These are phyloP conservation scores for Trametes polyzona DNA, from an alignment of 1,284 basidiomycete genomes.

Conservation along the genomic window DNA sequence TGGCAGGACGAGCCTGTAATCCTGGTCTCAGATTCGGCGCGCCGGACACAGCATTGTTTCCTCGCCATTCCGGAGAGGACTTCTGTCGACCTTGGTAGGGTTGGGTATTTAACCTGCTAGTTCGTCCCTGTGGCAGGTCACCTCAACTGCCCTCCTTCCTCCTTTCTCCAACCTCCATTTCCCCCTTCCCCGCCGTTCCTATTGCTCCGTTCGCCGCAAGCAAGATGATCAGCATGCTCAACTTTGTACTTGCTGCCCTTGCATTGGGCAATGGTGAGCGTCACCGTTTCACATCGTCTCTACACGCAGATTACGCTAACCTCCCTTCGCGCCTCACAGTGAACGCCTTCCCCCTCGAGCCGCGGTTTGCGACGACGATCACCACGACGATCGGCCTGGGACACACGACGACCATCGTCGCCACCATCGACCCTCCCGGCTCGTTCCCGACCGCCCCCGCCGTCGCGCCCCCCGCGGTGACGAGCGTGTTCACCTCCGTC, in stretches of 20 bases:
- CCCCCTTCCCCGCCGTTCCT: not conserved
- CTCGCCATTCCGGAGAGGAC: too few relatives aligned
- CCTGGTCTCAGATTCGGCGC: too few relatives aligned
- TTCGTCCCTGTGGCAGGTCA: not conserved
- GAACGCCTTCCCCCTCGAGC: not conserved
- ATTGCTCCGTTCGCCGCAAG: not conserved
- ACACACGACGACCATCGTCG: not conserved
- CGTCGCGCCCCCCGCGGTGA: not conserved
- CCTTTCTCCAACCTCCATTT: not conserved
- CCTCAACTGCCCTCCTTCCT: not conserved
- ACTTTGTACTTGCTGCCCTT: not conserved
- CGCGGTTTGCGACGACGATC: not conserved
- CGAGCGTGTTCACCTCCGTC: not conserved
- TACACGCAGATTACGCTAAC: not conserved
- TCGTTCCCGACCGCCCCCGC: not conserved
- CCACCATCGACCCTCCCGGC: not conserved
- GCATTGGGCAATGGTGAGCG: not conserved
- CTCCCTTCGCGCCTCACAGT: not conserved
- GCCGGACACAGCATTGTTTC: too few relatives aligned
- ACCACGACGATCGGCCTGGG: not conserved
- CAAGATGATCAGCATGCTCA: not conserved
- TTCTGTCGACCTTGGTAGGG: too few relatives aligned
- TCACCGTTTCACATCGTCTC: not conserved
- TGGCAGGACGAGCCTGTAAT: too few relatives aligned
- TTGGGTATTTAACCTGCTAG: not conserved